phyloP scores from a whole-genome alignment of 2,329 filamentous ascomycete species.

The Immersiporthe knoxdaviesiana region DNA sequence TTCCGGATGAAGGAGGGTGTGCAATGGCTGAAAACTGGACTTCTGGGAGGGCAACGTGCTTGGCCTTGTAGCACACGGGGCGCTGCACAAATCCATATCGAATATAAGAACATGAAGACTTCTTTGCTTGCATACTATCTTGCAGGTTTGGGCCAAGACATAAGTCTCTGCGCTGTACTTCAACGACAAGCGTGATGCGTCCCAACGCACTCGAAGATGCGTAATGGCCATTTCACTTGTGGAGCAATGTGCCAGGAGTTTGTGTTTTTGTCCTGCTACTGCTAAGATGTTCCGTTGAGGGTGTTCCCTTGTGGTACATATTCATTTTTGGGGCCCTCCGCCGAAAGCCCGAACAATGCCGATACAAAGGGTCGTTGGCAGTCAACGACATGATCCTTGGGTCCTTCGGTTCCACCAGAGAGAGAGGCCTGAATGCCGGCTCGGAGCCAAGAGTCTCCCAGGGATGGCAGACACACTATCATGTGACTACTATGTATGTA shows the following conservation, averaged over 20 bases:
- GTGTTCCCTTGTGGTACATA: not conserved
- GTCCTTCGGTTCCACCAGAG: not conserved
- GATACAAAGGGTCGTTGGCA: not conserved
- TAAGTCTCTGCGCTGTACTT: not conserved
- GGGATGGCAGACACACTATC: not conserved
- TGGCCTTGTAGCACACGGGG: not conserved
- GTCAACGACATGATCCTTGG: not conserved
- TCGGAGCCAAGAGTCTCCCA: not conserved
- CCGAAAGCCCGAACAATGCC: not conserved
- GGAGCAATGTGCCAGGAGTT: not conserved
- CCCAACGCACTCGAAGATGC: not conserved
- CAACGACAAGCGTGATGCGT: not conserved
- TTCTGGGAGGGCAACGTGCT: not conserved
- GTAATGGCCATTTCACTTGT: not conserved
- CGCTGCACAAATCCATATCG: not conserved
- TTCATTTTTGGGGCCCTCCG: not conserved
- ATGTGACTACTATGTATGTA: not conserved
- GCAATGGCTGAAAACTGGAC: not conserved
- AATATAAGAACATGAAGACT: not conserved
- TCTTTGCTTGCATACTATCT: not conserved
- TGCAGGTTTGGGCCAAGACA: not conserved
- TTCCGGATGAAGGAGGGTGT: slow-evolving; percentile 20
- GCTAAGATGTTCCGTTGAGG: not conserved
- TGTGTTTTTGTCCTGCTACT: not conserved
- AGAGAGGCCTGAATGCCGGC: not conserved